A percentile compares a stretch with the other conserved stretches of the same genome.
phyloP scores from a whole-genome alignment of 2,329 filamentous ascomycete species.

The Xylariaceae sp. region DNA sequence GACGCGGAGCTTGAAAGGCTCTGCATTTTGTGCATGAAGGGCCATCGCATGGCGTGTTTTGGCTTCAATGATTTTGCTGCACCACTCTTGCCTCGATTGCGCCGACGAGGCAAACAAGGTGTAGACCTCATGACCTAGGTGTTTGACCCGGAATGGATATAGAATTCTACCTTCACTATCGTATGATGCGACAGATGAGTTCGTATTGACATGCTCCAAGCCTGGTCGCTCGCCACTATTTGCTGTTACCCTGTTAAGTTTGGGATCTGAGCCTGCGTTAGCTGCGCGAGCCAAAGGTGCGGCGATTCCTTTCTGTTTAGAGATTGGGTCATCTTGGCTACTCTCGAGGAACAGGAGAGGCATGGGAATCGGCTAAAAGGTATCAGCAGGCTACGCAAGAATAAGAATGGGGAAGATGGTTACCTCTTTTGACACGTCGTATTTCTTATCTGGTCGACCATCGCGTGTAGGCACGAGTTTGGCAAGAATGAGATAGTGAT shows the following conservation, averaged over 20 bases:
- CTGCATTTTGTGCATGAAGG: slow-evolving; percentile 85
- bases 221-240: slow-evolving; percentile 52
- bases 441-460: slow-evolving; percentile 71
- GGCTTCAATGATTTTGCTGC: slow-evolving; percentile 85
- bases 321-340: slow-evolving; percentile 83
- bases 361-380: slow-evolving; percentile 80
- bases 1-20: slow-evolving; percentile 88
- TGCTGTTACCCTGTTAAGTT: slow-evolving; percentile 53
- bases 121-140: slow-evolving; percentile 89
- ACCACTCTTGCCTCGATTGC: slow-evolving; percentile 80
- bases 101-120: slow-evolving; percentile 80
- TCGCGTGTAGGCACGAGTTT: slow-evolving; percentile 72
- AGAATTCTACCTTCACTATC: slow-evolving; percentile 72
- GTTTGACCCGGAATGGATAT: slow-evolving; percentile 93
- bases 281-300: slow-evolving; percentile 57
- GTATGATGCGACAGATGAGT: slow-evolving; percentile 57
- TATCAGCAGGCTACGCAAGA: slow-evolving; percentile 18
- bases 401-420: slow-evolving; percentile 26
- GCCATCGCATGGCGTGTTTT: slow-evolving; percentile 91
- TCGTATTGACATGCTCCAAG: slow-evolving; percentile 65
- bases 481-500: slow-evolving; percentile 91
- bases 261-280: slow-evolving; percentile 56
- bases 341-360: slow-evolving; percentile 89
- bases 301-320: slow-evolving; percentile 74
- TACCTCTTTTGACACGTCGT: slow-evolving; percentile 89